phyloP scores from a whole-genome alignment of 2,329 filamentous ascomycete species.

The Colletotrichum siamense region DNA sequence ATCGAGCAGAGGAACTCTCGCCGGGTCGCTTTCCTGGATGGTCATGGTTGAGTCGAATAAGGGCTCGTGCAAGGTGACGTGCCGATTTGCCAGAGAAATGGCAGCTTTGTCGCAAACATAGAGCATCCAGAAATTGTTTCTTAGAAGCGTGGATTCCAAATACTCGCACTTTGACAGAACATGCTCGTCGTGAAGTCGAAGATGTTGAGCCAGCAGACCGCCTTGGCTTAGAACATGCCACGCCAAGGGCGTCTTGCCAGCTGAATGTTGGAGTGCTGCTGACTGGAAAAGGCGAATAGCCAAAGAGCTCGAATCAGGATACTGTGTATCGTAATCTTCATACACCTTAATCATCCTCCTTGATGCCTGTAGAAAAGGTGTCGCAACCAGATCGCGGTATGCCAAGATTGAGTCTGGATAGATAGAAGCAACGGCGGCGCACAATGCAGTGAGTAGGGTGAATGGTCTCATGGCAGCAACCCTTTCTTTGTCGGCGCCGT shows the following conservation, averaged over 20 bases:
- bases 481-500: not conserved
- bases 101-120: slow-evolving; percentile 46
- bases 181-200: slow-evolving; percentile 46
- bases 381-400: slow-evolving; percentile 40
- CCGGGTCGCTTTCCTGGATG: not conserved
- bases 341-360: slow-evolving; percentile 41
- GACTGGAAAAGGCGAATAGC: slow-evolving; percentile 50
- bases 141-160: slow-evolving; percentile 42
- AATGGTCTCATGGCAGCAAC: slow-evolving; percentile 20
- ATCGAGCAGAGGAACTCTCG: not conserved
- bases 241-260: not conserved
- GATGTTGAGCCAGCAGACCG: slow-evolving; percentile 43
- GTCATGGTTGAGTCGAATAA: slow-evolving; percentile 47
- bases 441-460: slow-evolving; percentile 47
- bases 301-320: slow-evolving; percentile 45
- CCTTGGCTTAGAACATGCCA: slow-evolving; percentile 49
- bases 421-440: slow-evolving; percentile 35
- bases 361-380: slow-evolving; percentile 44
- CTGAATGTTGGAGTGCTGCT: slow-evolving; percentile 46
- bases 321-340: slow-evolving; percentile 45
- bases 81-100: slow-evolving; percentile 43
- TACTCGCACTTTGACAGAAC: slow-evolving; percentile 37
- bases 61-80: slow-evolving; percentile 50
- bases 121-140: slow-evolving; percentile 44
- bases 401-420: slow-evolving; percentile 45